A percentile compares a stretch with the other conserved stretches of the same genome.
These are phyloP conservation scores for Chaetomium sp. DNA, from an alignment of 2,329 filamentous ascomycete species.

Conservation along the genomic window DNA sequence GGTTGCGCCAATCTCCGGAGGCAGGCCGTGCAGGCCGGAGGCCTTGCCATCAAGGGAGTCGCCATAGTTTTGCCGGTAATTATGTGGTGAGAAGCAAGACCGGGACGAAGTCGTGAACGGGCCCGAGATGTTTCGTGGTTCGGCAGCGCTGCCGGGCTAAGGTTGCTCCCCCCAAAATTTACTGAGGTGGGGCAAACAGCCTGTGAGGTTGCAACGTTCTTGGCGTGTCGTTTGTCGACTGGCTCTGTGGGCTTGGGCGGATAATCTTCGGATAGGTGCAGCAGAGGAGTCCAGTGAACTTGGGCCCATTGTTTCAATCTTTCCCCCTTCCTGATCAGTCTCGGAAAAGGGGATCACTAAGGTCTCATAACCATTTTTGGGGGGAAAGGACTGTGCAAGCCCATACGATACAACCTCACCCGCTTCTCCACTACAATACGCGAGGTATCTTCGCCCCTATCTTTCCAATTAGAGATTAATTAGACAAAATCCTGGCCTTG, in stretches of 20 bases:
- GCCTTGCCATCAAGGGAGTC: slow-evolving; percentile 18
- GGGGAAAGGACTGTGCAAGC: too few relatives aligned
- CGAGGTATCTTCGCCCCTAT: background rate
- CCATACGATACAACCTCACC: too few relatives aligned
- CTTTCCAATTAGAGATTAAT: background rate
- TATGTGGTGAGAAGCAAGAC: background rate
- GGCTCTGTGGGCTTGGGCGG: background rate
- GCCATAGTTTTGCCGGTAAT: slow-evolving; percentile 18
- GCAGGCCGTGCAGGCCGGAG: slow-evolving; percentile 25
- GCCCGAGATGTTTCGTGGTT: background rate
- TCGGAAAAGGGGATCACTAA: too few relatives aligned
- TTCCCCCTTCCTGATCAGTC: too few relatives aligned
- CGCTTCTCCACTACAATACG: too few relatives aligned
- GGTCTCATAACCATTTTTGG: too few relatives aligned
- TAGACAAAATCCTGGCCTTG: background rate
- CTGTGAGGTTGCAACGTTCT: too few relatives aligned
- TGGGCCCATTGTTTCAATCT: background rate
- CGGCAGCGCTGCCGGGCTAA: slow-evolving; percentile 1
- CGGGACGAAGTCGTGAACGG: background rate
- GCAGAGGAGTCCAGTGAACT: background rate
- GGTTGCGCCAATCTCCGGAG: slow-evolving; percentile 23
- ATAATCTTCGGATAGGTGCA: slow-evolving; percentile 4
- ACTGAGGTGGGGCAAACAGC: too few relatives aligned
- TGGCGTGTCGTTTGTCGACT: background rate
- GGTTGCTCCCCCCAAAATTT: background rate